Percentiles rank a stretch among this genome's conserved stretches.
Evolutionary conservation across 2,329 filamentous ascomycete genomes (phyloP).

Genomic region (Arthrobotrys megalospora): DNA sequence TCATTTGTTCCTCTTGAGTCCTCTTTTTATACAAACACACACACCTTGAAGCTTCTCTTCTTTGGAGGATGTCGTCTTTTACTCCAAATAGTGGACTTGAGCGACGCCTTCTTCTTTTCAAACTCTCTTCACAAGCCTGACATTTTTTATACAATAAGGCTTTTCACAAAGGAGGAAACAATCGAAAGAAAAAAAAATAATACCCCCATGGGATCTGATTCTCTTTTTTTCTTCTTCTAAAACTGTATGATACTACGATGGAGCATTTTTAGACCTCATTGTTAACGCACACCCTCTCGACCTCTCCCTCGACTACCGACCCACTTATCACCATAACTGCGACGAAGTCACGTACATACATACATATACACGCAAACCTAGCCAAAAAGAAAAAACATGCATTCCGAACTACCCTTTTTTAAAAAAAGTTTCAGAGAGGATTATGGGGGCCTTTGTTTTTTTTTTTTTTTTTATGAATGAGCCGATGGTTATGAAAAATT

Average conservation of each 20-base stretch:
- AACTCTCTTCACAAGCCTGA: conserved; percentile 44
- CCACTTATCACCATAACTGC: conserved; percentile 1
- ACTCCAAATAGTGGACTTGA: not conserved
- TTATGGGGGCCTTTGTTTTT: conserved; percentile 36
- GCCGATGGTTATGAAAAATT: conserved; percentile 51
- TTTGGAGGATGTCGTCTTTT: conserved; percentile 15
- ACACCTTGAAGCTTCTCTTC: conserved; percentile 26
- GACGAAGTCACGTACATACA: conserved; percentile 36
- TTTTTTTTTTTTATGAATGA: conserved; percentile 19
- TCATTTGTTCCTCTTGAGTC: conserved; percentile 31
- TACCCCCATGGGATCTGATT: conserved; percentile 60
- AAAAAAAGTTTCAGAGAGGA: conserved; percentile 59
- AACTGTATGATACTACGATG: conserved; percentile 60
- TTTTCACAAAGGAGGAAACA: conserved; percentile 17
- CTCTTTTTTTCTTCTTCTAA: conserved; percentile 17
- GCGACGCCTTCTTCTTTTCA: conserved; percentile 23
- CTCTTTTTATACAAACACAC: conserved; percentile 27
- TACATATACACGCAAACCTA: not conserved
- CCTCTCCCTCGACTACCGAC: not conserved
- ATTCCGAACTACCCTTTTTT: not conserved
- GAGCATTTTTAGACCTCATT: conserved; percentile 59
- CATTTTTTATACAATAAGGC: conserved; percentile 51
- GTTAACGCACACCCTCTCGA: conserved; percentile 13
- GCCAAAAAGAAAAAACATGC: conserved; percentile 10
- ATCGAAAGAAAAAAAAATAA: conserved; percentile 21